These are phyloP conservation scores for Pogostemon cablin DNA, from an alignment of 257 asterid species.

Conservation along the genomic window DNA sequence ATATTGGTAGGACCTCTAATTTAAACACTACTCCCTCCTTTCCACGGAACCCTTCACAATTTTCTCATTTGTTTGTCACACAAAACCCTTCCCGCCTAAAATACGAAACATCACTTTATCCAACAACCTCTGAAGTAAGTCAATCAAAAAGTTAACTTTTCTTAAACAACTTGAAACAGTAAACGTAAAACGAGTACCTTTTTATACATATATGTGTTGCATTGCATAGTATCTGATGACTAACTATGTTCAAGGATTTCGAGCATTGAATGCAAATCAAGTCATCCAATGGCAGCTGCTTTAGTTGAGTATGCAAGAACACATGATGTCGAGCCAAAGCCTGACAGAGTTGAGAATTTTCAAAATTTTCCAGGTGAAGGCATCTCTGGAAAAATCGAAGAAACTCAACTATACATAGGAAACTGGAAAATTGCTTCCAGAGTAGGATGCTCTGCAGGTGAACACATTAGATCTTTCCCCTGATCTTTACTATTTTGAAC, in stretches of 20 bases:
- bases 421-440: conserved; percentile 66
- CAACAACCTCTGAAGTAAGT: too few relatives aligned
- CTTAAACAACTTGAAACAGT: neutral
- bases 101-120: too few relatives aligned
- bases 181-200: too few relatives aligned
- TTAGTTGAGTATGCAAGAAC: conserved; percentile 58
- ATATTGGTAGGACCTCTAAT: conserved; percentile 51
- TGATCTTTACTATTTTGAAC: too few relatives aligned
- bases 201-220: too few relatives aligned
- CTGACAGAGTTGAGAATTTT: conserved; percentile 64
- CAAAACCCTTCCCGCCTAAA: too few relatives aligned
- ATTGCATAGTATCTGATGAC: neutral
- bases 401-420: conserved; percentile 58
- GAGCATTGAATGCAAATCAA: conserved; percentile 84
- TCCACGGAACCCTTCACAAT: neutral
- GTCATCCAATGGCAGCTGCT: conserved; percentile 91
- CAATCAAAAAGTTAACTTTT: neutral
- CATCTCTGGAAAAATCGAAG: conserved; percentile 71
- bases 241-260: conserved; percentile 57
- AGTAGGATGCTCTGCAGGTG: conserved; percentile 72
- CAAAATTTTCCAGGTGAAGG: conserved; percentile 90
- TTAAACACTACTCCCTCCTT: neutral
- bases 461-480: neutral
- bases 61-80: too few relatives aligned
- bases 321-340: conserved; percentile 54